Percentiles rank a stretch among this genome's conserved stretches.
phyloP scores from a whole-genome alignment of 2,329 filamentous ascomycete species.

The Stachybotrys chartarum region DNA sequence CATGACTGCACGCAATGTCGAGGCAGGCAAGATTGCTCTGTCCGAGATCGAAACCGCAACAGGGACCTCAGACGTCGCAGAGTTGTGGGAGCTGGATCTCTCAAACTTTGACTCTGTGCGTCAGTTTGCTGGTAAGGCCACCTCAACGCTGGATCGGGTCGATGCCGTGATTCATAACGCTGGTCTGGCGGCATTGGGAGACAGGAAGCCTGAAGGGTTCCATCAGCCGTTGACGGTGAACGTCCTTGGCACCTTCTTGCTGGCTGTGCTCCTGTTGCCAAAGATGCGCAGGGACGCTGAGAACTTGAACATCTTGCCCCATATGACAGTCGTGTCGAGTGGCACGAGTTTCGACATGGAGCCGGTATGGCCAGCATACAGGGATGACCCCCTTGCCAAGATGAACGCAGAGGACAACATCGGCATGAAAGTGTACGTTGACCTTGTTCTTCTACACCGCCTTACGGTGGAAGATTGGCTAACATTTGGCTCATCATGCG shows the following conservation, averaged over 20 bases:
- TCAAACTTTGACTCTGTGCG: slow-evolving; percentile 23
- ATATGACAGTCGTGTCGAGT: slow-evolving; percentile 24
- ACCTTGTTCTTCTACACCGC: neutral
- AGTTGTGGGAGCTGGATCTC: slow-evolving; percentile 39
- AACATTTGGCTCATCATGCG: neutral
- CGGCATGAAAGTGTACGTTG: neutral
- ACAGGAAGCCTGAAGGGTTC: slow-evolving; percentile 26
- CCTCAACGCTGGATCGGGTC: slow-evolving; percentile 25
- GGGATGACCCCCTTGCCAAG: slow-evolving; percentile 3
- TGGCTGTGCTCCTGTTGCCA: slow-evolving; percentile 36
- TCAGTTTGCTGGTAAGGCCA: slow-evolving; percentile 24
- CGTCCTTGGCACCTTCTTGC: slow-evolving; percentile 36
- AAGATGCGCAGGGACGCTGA: slow-evolving; percentile 28
- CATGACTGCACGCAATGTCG: slow-evolving; percentile 28
- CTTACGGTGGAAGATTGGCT: neutral
- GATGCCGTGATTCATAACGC: slow-evolving; percentile 37
- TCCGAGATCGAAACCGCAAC: slow-evolving; percentile 22
- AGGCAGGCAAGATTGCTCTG: slow-evolving; percentile 31
- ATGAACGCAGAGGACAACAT: neutral
- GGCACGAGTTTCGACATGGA: slow-evolving; percentile 2
- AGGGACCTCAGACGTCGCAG: slow-evolving; percentile 14
- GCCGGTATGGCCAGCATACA: slow-evolving; percentile 4
- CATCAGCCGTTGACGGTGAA: slow-evolving; percentile 38
- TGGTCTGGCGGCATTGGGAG: slow-evolving; percentile 7
- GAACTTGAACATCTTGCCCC: slow-evolving; percentile 22